Percentiles rank a stretch among this genome's conserved stretches.
Evolutionary conservation across 2,329 filamentous ascomycete genomes (phyloP).

Genomic region (Cladosporium halotolerans): DNA sequence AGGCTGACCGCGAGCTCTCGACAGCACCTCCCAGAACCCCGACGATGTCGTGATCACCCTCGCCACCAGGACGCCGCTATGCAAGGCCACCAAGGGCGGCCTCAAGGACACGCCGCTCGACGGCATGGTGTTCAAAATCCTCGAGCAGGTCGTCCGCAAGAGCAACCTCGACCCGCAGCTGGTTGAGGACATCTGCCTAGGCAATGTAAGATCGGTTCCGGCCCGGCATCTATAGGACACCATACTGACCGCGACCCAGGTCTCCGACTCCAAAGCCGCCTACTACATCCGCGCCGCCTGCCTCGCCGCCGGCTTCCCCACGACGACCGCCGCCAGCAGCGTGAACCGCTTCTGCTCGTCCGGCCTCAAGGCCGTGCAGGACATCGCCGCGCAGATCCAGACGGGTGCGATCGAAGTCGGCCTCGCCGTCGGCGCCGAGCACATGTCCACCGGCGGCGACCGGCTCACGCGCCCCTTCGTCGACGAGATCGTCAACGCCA

Average conservation of each 20-base stretch:
- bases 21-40: conserved; percentile 65
- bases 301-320: conserved; percentile 88
- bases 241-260: conserved; percentile 41
- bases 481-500: conserved; percentile 62
- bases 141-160: conserved; percentile 53
- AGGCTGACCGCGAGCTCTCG: conserved; percentile 7
- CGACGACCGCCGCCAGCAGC: conserved; percentile 73
- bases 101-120: conserved; percentile 93
- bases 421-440: conserved; percentile 80
- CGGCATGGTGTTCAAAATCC: conserved; percentile 72
- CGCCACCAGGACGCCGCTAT: conserved; percentile 79
- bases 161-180: conserved; percentile 29
- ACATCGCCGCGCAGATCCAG: conserved; percentile 83
- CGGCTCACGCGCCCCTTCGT: conserved; percentile 67
- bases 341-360: conserved; percentile 98
- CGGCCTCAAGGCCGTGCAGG: conserved; percentile 88
- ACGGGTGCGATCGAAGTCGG: conserved; percentile 78
- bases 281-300: conserved; percentile 87
- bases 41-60: conserved; percentile 97
- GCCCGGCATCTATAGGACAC: conserved; percentile 71
- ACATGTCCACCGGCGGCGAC: conserved; percentile 73
- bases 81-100: conserved; percentile 84
- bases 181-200: conserved; percentile 70
- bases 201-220: conserved; percentile 70
- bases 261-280: conserved; percentile 76